Evolutionary conservation across 2,329 filamentous ascomycete genomes (phyloP), one percentile per base, ranked within the genome.

Genomic region (Aspergillus candidus): DNA sequence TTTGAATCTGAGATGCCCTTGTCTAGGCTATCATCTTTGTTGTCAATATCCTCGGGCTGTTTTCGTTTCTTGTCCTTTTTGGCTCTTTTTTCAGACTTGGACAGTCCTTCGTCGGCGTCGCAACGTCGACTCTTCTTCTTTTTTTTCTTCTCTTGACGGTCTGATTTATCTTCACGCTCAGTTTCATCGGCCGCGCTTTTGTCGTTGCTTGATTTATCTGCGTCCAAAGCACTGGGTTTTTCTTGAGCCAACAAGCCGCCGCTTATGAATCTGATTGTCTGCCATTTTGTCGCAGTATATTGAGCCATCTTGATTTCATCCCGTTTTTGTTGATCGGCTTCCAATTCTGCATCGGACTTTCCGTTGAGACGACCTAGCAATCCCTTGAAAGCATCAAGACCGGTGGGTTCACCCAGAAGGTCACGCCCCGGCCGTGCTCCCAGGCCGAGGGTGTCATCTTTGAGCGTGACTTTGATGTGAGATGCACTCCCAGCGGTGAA

Each of bases 391-490:
- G 84, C 85, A 61, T 90, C 86, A 32, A 97, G 75, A 0, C 91
- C 93, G 15, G 91, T 94, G 51, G 88, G 80, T 60, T 87, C 80
- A 53, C 69, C 83, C 4, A 75, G 71, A 32, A 75, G 71, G 53
- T 84, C 82, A 56, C 80, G 82, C 43, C 83, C 84, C 51, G 80
- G 76, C 64, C 84, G 84, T 52, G 90, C 93, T 27, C 93, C 93
- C 35, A 98, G 73, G 3, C 93, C 93, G 35, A 94, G 79, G 56
- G 84, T 94, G 63, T 97, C 89, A 61, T 97, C 90, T 61, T 95
- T 95, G 51, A 96, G 70, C 27, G 82, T 70, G 32, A 94, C 86
- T 47, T 85, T 83, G 57, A 97, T 93, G 62, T 94, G 87, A 3
- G 88, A 88, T 18, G 86, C 79, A 65, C 86, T 94, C 33, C 87